Base-by-base conservation (phyloP, 768 basidiomycete species). In the Tylopilus plumbeoviolaceoides region DNA sequence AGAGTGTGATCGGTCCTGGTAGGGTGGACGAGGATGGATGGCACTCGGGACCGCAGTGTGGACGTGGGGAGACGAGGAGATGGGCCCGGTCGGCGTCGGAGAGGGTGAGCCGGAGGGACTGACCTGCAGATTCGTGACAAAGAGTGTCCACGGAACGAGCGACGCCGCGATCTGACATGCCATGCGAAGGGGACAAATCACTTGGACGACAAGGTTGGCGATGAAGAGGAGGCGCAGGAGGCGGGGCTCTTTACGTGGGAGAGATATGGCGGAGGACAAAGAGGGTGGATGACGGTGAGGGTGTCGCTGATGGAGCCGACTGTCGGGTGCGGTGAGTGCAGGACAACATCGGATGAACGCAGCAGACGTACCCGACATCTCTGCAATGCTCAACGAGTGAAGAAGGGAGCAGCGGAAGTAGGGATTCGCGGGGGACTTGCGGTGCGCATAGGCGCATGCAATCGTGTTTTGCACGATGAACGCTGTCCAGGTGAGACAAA, bases 181-280 rank as follows among this genome's bases (percentile, higher is more conserved):
- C 4, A 25, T 20, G 36, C 50, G 55, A 14, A 49, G 0, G 10
- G 11, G 9, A 27, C 49, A 57, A 9, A 17, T 5, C 4, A 60
- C 3, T 1, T 44, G 46, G 2, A 61, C n/a, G 12, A 18, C 0
- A 12, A 61, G 15, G 43, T 27, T 45, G 21, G 51, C 42, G 2
- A 44, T 53, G 21, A 60, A 57, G 3, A 60, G 10, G 1, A 53
- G 39, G 18, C 59, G 33, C 25, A 60, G 51, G 21, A 60, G 51
- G 28, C 55, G 51, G 33, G 42, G 50, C 2, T 49, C 47, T 28
- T 45, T 35, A 2, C 10, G 27, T 2, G 51, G 40, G 14, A 51
- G 7, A 2, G 21, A 40, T 14, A 51, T 42, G 4, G 9, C 51
- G 51, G 15, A 60, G 59, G 15, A 17, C 39, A 46, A 4, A 57